These are phyloP conservation scores for Backusella mclennaniae DNA, from an alignment of 192 early-diverging fungal species.

Conservation along the genomic window DNA sequence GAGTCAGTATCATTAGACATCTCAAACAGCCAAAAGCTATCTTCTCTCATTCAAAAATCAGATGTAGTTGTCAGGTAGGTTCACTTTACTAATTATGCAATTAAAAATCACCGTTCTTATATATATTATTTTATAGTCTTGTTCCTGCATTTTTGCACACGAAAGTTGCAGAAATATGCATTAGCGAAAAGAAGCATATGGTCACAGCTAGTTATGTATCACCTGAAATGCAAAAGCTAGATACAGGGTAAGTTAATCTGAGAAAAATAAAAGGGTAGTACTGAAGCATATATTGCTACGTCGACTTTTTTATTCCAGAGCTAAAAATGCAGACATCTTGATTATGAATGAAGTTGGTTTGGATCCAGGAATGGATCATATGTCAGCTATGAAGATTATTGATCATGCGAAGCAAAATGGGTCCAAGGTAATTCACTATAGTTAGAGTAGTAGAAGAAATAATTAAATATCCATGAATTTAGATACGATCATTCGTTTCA, in stretches of 20 bases:
- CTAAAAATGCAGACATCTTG: conserved; percentile 78
- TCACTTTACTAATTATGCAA: not conserved
- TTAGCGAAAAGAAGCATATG: conserved; percentile 86
- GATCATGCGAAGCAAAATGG: conserved; percentile 41
- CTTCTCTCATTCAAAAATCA: conserved; percentile 60
- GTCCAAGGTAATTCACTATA: conserved; percentile 2
- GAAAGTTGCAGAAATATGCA: conserved; percentile 70
- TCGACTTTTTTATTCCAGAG: conserved; percentile 36
- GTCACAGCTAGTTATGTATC: conserved; percentile 97
- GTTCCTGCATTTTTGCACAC: conserved; percentile 87
- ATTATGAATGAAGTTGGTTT: conserved; percentile 98
- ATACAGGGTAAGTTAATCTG: conserved; percentile 51
- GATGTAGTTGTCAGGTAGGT: conserved; percentile 83
- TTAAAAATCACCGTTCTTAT: not conserved
- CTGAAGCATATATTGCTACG: not conserved
- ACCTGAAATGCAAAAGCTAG: conserved; percentile 79
- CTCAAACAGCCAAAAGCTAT: conserved; percentile 55
- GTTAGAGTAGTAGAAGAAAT: not conserved
- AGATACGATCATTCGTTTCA: conserved; percentile 77
- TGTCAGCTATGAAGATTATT: conserved; percentile 95
- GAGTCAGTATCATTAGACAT: conserved; percentile 73
- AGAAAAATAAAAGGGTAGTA: not conserved
- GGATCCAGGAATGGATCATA: conserved; percentile 98
- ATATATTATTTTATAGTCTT: conserved; percentile 49
- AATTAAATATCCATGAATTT: conserved; percentile 26